Evolutionary conservation across 2,329 filamentous ascomycete genomes (phyloP).

Genomic region (Diaporthe citrichinensis): DNA sequence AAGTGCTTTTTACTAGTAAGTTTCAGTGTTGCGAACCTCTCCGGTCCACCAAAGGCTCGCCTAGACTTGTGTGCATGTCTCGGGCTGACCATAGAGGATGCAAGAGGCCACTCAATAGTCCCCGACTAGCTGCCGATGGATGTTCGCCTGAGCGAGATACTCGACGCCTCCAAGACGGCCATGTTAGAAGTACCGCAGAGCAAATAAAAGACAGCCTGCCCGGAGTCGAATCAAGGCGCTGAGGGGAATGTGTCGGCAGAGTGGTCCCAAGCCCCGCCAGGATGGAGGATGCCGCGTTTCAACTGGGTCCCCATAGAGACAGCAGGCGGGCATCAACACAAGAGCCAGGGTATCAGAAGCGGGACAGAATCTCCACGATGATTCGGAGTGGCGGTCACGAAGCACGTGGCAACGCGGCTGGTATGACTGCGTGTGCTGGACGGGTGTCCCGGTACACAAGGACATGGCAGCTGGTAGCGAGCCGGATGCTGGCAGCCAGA

Average conservation of each 20-base stretch:
- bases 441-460: constrained; percentile 6
- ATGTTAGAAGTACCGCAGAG: background rate
- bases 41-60: background rate
- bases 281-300: constrained; percentile 14
- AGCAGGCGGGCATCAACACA: constrained; percentile 4
- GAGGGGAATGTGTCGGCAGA: background rate
- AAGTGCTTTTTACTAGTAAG: background rate
- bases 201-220: background rate
- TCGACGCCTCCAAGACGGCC: background rate
- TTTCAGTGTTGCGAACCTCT: background rate
- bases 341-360: background rate
- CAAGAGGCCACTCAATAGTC: background rate
- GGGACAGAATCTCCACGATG: constrained; percentile 9
- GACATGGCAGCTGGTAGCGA: constrained; percentile 15
- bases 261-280: constrained; percentile 1
- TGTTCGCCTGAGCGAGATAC: background rate
- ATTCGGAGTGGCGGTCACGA: constrained; percentile 4
- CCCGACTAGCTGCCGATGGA: too few relatives aligned
- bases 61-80: background rate
- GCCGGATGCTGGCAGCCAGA: constrained; percentile 1
- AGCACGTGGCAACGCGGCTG: constrained; percentile 30
- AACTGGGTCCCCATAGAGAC: background rate
- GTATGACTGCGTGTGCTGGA: background rate
- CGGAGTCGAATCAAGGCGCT: background rate
- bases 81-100: background rate